Evolutionary conservation across 306 rosid genomes (phyloP), one percentile per base, ranked within the genome.

Genomic region (Cicer cuneatum): DNA sequence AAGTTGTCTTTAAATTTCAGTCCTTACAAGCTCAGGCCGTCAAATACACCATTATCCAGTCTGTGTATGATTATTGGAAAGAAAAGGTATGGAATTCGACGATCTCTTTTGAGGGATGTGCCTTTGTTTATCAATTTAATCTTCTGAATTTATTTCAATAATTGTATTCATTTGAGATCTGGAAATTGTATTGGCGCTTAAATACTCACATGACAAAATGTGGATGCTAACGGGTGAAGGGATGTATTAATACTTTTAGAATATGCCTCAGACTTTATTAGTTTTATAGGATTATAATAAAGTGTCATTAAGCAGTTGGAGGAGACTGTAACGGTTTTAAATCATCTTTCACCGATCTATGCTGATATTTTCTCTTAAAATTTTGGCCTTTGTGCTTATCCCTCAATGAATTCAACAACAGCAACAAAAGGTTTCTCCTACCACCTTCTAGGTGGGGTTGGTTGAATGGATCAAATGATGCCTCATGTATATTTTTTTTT

Each of bases 11-110:
- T 79, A 78, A 37, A 73, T 89, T 68, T 29, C 79, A 93, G 98
- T 89, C 92, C 74, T 71, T 93, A 67, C 96, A 84, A 81, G 77
- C 74, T 10, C 93, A 75, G 65, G 29, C 85, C 42, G 43, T 86
- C 87, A 91, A 87, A 74, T 82, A 89, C 80, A 58, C 85, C 21
- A 49, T 89, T 65, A 43, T 93, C 72, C 88, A 78, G 85, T 74
- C 85, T 5, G 86, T 91, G 65, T 93, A 84, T 84, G 84, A 83
- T 66, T 91, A 93, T 75, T 93, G 98, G 98, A 93, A 80, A 85
- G 97, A 91, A 29, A 93, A 93, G 98, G 98, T 93, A 83, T 37
- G 81, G 11, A 41, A 10, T 77, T 57, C 48, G 58, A 33, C 38
- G 72, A 29, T 64, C 45, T 66, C 45, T 70, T 53, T 41, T 58